Conservation (phyloP, 2,329 filamentous ascomycete genomes). For the Microsporum ferrugineum region DNA sequence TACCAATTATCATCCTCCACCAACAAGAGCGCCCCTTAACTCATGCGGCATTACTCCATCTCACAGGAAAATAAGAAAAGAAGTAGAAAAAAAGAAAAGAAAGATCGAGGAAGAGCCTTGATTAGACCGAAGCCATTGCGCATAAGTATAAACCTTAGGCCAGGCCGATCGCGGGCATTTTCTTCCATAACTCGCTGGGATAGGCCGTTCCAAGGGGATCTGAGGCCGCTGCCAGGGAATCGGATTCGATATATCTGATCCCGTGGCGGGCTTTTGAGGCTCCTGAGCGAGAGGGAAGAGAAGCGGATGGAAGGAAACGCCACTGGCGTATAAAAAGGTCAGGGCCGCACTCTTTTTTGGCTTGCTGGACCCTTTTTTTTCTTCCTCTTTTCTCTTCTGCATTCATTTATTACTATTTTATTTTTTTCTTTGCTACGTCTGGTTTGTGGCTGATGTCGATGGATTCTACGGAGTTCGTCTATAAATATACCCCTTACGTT, state of each 20-base stretch:
- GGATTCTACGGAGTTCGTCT: not conserved
- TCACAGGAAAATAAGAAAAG: no score
- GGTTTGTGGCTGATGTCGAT: not conserved
- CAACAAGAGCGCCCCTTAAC: no score
- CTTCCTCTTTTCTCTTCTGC: not conserved
- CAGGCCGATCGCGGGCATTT: not conserved
- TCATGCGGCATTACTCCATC: no score
- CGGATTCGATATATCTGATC: not conserved
- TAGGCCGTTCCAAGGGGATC: not conserved
- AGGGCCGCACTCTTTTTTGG: not conserved
- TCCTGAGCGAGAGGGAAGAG: not conserved
- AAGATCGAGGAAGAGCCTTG: not conserved
- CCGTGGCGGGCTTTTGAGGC: not conserved
- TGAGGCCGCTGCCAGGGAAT: not conserved
- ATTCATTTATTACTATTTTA: not conserved
- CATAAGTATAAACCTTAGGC: not conserved
- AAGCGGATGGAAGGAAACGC: not conserved
- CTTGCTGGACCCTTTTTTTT: not conserved
- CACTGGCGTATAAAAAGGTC: not conserved
- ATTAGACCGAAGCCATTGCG: not conserved
- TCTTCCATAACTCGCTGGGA: not conserved
- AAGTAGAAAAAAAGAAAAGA: not conserved
- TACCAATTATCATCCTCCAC: no score
- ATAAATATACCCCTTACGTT: not conserved
- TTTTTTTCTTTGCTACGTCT: not conserved